Evolutionary conservation across 1,284 basidiomycete genomes (phyloP).

Genomic region (Microbotryum saponariae): DNA sequence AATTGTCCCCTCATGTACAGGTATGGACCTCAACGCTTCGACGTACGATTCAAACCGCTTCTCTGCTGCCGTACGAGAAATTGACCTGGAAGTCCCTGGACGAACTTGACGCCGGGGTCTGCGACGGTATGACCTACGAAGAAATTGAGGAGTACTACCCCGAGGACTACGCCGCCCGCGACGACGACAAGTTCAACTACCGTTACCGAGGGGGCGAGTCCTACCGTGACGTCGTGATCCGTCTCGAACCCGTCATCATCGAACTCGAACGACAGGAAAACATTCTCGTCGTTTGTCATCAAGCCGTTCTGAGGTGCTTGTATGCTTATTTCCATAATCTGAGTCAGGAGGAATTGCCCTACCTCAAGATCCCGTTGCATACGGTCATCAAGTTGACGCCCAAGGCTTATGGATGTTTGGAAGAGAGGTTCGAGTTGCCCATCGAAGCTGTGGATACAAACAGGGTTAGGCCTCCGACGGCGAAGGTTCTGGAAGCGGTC

Average conservation of each 20-base stretch:
- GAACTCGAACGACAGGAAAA: constrained; percentile 96
- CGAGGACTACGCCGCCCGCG: constrained; percentile 96
- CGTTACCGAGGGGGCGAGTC: constrained; percentile 87
- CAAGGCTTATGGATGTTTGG: constrained; percentile 96
- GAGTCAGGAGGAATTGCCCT: constrained; percentile 87
- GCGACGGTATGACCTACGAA: constrained; percentile 98
- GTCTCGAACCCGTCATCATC: constrained; percentile 95
- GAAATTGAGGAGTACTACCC: constrained; percentile 96
- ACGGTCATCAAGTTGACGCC: constrained; percentile 97
- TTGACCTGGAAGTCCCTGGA: constrained; percentile 98
- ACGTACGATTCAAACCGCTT: constrained; percentile 85
- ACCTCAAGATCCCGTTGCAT: constrained; percentile 75
- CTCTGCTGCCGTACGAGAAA: constrained; percentile 74
- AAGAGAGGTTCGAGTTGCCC: constrained; percentile 82
- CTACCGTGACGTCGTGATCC: constrained; percentile 61
- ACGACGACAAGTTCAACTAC: constrained; percentile 99
- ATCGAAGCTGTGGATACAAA: constrained; percentile 82
- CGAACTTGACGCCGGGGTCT: constrained; percentile 96
- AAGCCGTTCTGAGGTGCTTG: constrained; percentile 87
- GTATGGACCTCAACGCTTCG: constrained; percentile 96
- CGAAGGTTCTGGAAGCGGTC: not conserved
- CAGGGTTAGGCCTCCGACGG: not conserved
- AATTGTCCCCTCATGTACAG: constrained; percentile 36
- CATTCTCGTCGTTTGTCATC: constrained; percentile 93
- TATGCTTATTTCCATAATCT: constrained; percentile 58